These are phyloP conservation scores for Spinacia oleracea DNA, from an alignment of 179 eudicot species.

Conservation along the genomic window DNA sequence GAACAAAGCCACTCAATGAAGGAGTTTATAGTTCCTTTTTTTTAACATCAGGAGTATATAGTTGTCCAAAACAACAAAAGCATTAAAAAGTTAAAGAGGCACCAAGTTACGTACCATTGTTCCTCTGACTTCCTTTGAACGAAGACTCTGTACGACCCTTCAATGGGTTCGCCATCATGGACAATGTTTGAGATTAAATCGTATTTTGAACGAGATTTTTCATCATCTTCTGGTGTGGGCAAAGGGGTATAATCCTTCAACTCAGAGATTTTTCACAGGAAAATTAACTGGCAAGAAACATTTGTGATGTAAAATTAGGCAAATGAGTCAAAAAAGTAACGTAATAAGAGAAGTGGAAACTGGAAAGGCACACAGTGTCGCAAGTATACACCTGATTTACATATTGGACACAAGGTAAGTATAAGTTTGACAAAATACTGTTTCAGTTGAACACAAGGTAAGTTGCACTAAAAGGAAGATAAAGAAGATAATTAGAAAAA, in stretches of 20 bases:
- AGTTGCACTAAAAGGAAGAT: not conserved
- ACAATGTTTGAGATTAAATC: slow-evolving; percentile 94
- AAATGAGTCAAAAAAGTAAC: not conserved
- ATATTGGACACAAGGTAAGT: not conserved
- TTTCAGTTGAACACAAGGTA: not conserved
- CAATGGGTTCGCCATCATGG: slow-evolving; percentile 96
- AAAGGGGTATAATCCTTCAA: slow-evolving; percentile 93
- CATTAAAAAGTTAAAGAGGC: not conserved
- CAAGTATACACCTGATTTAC: not conserved
- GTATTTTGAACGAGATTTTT: slow-evolving; percentile 76
- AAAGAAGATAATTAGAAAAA: slow-evolving; percentile 1
- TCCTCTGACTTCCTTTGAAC: slow-evolving; percentile 98
- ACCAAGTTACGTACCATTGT: slow-evolving; percentile 55
- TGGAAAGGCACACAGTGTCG: not conserved
- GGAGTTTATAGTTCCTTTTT: too few species aligned
- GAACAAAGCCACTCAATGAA: not conserved
- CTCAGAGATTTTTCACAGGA: slow-evolving; percentile 97
- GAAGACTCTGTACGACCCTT: slow-evolving; percentile 92
- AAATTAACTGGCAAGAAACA: slow-evolving; percentile 62
- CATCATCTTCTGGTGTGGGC: slow-evolving; percentile 62
- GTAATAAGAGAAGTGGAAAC: not conserved
- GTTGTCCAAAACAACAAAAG: not conserved
- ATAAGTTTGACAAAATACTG: not conserved
- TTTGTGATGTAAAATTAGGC: slow-evolving; percentile 9
- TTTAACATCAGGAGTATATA: too few species aligned